phyloP scores from a whole-genome alignment of 2,329 filamentous ascomycete genomes.

The Arthrobotrys megalospora region DNA sequence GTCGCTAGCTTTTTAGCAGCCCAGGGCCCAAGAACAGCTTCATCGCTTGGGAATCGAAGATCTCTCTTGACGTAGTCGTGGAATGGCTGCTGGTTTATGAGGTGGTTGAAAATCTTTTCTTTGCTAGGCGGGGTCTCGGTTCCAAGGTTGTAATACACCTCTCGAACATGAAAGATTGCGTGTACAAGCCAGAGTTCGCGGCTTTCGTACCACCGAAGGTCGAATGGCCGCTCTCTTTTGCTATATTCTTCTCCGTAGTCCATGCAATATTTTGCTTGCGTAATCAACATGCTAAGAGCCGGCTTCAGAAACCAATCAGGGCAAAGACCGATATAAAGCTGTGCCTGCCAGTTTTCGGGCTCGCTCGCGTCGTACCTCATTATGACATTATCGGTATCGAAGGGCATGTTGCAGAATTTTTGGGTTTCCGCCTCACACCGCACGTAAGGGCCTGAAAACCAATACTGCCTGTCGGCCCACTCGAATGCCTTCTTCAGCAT shows the following conservation, averaged over 20 bases:
- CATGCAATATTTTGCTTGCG: constrained; percentile 24
- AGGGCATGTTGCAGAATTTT: neutral
- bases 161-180: constrained; percentile 32
- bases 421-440: neutral
- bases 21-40: constrained; percentile 10
- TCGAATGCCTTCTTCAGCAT: constrained; percentile 16
- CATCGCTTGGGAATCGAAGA: no score
- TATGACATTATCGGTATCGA: neutral
- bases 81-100: constrained; percentile 11
- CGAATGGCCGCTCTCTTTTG: neutral
- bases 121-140: no score
- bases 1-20: constrained; percentile 26
- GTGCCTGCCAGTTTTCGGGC: neutral
- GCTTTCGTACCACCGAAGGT: constrained; percentile 41
- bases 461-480: constrained; percentile 9
- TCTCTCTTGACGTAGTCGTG: constrained; percentile 4
- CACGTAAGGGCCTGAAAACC: constrained; percentile 22
- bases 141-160: neutral
- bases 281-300: neutral
- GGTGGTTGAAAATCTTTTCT: neutral
- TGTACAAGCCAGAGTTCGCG: constrained; percentile 32
- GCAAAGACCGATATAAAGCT: constrained; percentile 7
- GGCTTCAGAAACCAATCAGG: neutral
- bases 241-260: neutral
- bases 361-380: neutral